Base-by-base conservation (phyloP, 495 filamentous ascomycete genomes). In the Penicillium psychrofluorescens region DNA sequence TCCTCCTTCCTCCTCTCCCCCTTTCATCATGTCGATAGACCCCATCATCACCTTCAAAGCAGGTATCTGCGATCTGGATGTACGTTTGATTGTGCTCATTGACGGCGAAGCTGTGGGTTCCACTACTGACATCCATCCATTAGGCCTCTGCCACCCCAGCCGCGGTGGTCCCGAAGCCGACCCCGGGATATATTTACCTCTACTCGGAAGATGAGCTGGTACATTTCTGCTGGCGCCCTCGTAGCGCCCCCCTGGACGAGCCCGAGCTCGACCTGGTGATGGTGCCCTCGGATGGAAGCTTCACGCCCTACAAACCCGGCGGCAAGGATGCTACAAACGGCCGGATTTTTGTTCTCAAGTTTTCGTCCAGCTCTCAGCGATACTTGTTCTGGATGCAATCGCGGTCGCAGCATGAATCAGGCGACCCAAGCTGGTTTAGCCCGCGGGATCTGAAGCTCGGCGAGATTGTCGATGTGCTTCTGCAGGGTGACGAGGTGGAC, bases 1-100 rank as follows among this genome's bases (percentile, higher is more conserved):
- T 44, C 36, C 35, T 32, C 22, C 38, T 16, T 16, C 41, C 37
- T 50, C 44, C 46, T 14, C 38, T n/a, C n/a, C n/a, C n/a, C 35
- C 12, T 31, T 12, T 45, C 49, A 71, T 29, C 36, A 94, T 94
- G 89, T 86, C 88, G 43, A 81, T 83, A 70, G 64, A 68, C 49
- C 90, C 90, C 28, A 77, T 95, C 55, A 90, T 99, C 59, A 94
- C 90, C 5, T 96, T 99, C 76, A 97, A 95, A 76, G 94, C 90
- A 51, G 94, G 94, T 62, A 80, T 78, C 64, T 99, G 94, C 68
- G 81, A 90, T 14, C 60, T 94, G 39, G 78, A 88, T 67, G 90
- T 97, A 68, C 53, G 85, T 76, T 4, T 6, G 2, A 22, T 22
- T 22, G 22, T 6, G 0, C 22, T 22, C 22, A 22, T 22, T 22